Base-by-base conservation (phyloP, 2,329 filamentous ascomycete genomes). In the Pseudogymnoascus sp. region DNA sequence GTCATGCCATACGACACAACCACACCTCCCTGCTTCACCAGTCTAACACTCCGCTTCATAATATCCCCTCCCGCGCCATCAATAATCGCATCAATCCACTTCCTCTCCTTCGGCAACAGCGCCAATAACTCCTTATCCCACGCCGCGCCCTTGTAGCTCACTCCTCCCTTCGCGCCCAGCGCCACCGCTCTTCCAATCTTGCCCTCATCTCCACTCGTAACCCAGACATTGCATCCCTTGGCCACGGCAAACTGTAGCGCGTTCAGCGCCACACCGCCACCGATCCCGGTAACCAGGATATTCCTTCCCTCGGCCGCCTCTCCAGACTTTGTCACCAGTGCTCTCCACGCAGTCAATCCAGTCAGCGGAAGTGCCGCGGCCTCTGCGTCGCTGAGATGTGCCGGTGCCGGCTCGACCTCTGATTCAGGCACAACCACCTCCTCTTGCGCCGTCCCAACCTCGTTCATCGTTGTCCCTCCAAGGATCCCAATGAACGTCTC, bases 1-100 rank as follows among this genome's bases (percentile, higher is more conserved):
- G 93, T 97, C 93, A 97, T 97, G 64, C 94, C 93, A 72, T 97
- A 97, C 67, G 87, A 79, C 1, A 86, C 83, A 63, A 97, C 87
- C n/a, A 93, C 81, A 61, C 92, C 94, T 5, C 94, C 93, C 1
- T 82, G 74, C 82, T 83, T 64, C 39, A 64, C 57, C 24, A 11
- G n/a, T 64, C 33, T 60, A 58, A 26, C 33, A 60, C 41, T 9
- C 50, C 35, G 7, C 33, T 47, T 36, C 47, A 96, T 82, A 44
- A 96, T 80, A 74, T 95, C 87, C 1, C 91, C 92, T 2, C 93
- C 93, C 0, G 93, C 92, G 1, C 94, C 93, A 74, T 97, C 94
- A 66, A 97, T 82, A 57, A 97, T 87, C 17, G 88, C 86, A 74
- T 97, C 94, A 5, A 94, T 70, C 65, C 81, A 89, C 60, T 85